phyloP scores from a whole-genome alignment of 2,329 filamentous ascomycete species.

The Ophiostoma quercus region DNA sequence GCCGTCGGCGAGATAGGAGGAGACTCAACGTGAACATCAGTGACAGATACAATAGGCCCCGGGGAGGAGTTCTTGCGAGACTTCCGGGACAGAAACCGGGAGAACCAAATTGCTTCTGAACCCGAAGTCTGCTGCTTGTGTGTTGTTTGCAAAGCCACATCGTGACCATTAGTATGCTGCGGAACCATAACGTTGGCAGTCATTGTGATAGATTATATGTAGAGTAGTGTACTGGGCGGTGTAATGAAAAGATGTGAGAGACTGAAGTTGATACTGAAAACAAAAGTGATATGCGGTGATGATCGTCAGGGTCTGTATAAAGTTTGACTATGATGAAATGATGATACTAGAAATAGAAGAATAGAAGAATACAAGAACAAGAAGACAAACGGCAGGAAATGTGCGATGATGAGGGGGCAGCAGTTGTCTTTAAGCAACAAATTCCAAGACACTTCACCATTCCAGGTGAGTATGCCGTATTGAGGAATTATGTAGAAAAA shows the following conservation, averaged over 20 bases:
- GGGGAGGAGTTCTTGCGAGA: background rate
- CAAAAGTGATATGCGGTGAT: background rate
- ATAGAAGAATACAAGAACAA: background rate
- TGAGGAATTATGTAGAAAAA: background rate
- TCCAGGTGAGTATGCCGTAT: background rate
- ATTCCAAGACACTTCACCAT: background rate
- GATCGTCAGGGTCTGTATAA: background rate
- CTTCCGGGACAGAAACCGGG: constrained; percentile 11
- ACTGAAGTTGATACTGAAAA: no score
- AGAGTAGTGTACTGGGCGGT: background rate
- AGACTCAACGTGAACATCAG: background rate
- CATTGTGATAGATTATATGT: background rate
- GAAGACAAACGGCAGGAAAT: background rate
- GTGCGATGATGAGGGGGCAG: background rate
- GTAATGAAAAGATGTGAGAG: background rate
- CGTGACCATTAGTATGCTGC: background rate
- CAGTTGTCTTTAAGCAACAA: background rate
- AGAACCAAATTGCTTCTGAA: constrained; percentile 13
- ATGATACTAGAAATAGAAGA: background rate
- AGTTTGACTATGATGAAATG: background rate
- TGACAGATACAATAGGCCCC: background rate
- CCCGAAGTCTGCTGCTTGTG: background rate
- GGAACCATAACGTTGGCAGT: constrained; percentile 3
- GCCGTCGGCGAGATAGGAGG: background rate
- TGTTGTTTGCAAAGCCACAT: background rate